Evolutionary conservation across 805 yeast genomes (phyloP).

Genomic region (Saccharomycopsis synnaedendra): DNA sequence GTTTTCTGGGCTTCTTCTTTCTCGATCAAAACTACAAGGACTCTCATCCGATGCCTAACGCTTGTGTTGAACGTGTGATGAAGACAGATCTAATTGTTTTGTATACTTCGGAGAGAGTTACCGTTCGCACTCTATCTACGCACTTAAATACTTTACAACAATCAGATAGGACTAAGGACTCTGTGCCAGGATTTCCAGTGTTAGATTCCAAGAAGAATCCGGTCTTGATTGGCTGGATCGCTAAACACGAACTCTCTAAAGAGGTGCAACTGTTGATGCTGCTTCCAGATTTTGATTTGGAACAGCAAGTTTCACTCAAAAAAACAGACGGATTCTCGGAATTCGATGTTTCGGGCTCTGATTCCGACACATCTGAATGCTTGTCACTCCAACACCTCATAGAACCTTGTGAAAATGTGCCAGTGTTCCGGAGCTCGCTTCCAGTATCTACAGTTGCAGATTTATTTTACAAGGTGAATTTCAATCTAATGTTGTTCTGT

Average conservation of each 20-base stretch:
- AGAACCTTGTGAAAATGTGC: conserved; percentile 6
- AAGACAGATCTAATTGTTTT: conserved; percentile 8
- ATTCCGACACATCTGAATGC: neutral
- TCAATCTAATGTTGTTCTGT: conserved; percentile 20
- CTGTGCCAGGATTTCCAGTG: conserved; percentile 28
- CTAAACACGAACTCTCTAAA: conserved; percentile 25
- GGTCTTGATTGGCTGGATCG: conserved; percentile 32
- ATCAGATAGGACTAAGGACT: neutral
- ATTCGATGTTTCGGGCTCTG: conserved; percentile 3
- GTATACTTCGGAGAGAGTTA: conserved; percentile 18
- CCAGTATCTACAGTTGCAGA: conserved; percentile 21
- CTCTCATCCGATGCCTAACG: conserved; percentile 30
- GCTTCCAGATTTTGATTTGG: conserved; percentile 2
- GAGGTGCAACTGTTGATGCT: conserved; percentile 19
- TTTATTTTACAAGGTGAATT: conserved; percentile 22
- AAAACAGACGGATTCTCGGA: neutral
- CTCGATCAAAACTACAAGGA: conserved; percentile 24
- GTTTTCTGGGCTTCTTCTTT: conserved; percentile 21
- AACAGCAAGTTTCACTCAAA: conserved; percentile 4
- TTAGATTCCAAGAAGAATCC: conserved; percentile 25
- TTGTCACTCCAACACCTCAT: conserved; percentile 10
- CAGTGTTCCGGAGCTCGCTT: conserved; percentile 10
- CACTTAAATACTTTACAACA: too few relatives aligned
- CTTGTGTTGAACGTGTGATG: neutral
- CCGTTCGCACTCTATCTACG: too few relatives aligned